Evolutionary conservation across 257 asterid species (phyloP).

Genomic region (Plectranthus barbatus): DNA sequence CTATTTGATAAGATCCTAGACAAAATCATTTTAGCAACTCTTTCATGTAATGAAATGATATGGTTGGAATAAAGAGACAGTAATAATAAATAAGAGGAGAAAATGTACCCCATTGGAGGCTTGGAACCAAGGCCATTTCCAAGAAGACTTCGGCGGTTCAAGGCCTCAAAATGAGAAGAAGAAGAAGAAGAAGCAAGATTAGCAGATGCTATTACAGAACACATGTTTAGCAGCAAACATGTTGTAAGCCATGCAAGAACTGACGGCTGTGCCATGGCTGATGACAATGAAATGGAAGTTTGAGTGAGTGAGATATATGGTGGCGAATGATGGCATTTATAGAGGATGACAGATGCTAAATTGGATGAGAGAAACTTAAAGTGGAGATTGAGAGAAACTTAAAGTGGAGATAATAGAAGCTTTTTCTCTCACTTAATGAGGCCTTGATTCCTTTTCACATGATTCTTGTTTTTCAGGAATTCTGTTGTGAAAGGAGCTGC

Average conservation of each 20-base stretch:
- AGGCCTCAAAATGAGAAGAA: not conserved
- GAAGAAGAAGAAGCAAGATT: not conserved
- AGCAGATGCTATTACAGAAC: not conserved
- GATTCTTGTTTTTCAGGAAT: constrained; percentile 1
- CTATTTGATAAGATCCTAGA: too few relatives aligned
- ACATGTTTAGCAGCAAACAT: not conserved
- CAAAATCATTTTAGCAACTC: too few relatives aligned
- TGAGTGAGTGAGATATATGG: not conserved
- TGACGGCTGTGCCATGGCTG: not conserved
- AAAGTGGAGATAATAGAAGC: not conserved
- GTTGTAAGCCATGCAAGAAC: not conserved
- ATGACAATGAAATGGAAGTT: not conserved
- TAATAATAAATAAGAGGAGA: not conserved
- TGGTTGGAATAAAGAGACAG: not conserved
- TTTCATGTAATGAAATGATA: not conserved
- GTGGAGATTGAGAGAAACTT: too few relatives aligned
- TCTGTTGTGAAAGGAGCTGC: not conserved
- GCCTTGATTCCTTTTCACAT: constrained; percentile 1
- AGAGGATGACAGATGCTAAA: not conserved
- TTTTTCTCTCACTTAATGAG: not conserved
- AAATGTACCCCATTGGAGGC: constrained; percentile 35
- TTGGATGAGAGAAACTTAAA: not conserved
- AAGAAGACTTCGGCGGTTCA: constrained; percentile 20
- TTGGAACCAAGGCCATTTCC: constrained; percentile 35
- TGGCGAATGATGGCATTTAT: too few relatives aligned